Evolutionary conservation across 345 rosid species (phyloP).

Genomic region (Psidium friedrichsthalianum): DNA sequence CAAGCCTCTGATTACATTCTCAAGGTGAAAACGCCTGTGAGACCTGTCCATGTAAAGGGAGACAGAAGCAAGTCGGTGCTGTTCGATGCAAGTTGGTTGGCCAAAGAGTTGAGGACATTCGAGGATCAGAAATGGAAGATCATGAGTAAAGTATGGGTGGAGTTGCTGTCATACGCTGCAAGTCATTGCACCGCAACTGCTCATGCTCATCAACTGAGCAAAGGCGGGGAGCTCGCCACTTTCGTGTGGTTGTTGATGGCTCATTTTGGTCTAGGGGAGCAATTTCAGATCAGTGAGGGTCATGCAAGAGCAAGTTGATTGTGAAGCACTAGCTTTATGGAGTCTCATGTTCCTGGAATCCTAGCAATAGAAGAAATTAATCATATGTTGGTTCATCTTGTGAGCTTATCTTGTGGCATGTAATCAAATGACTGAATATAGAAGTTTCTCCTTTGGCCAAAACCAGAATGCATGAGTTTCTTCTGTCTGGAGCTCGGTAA

Average conservation of each 20-base stretch:
- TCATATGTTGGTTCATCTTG: neutral
- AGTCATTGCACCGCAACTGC: constrained; percentile 34
- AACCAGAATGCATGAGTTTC: too few species aligned
- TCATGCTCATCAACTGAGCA: constrained; percentile 50
- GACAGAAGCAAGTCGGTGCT: constrained; percentile 53
- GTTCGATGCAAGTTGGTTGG: constrained; percentile 49
- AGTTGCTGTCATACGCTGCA: constrained; percentile 43
- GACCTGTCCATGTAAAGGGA: constrained; percentile 34
- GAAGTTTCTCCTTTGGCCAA: too few species aligned
- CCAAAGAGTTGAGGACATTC: constrained; percentile 19
- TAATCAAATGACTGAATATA: too few species aligned
- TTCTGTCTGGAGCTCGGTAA: too few species aligned
- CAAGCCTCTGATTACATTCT: neutral
- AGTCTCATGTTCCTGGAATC: neutral
- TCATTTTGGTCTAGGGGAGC: constrained; percentile 46
- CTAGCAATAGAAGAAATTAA: neutral
- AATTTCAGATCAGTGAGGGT: constrained; percentile 45
- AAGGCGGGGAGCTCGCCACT: constrained; percentile 56
- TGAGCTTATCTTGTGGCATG: neutral
- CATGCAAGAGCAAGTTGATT: constrained; percentile 41
- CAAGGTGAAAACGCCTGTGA: constrained; percentile 11
- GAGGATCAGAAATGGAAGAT: constrained; percentile 29
- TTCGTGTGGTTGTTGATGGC: constrained; percentile 66
- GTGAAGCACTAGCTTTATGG: constrained; percentile 16
- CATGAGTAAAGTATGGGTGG: constrained; percentile 53